Conservation (phyloP, 2,329 filamentous ascomycete species). For the Malbranchea cinnamomea region DNA sequence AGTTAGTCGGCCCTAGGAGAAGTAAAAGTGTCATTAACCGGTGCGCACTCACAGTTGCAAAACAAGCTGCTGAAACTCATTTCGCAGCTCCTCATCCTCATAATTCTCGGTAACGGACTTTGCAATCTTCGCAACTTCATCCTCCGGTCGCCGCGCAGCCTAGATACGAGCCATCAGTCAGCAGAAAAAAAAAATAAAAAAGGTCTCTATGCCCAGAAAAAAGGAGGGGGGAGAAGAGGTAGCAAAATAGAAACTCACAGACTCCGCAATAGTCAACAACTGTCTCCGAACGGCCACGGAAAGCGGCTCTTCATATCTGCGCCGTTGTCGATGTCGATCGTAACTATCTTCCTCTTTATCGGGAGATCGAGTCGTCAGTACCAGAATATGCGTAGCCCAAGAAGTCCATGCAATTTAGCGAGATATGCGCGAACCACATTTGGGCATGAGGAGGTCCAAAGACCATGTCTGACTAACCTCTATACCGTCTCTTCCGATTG, state of each 20-base stretch:
- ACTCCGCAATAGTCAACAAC: constrained; percentile 67
- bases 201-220: constrained; percentile 1
- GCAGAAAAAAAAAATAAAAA: constrained; percentile 1
- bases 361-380: not conserved
- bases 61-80: constrained; percentile 56
- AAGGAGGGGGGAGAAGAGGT: constrained; percentile 2
- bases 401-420: too few relatives aligned
- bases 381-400: too few relatives aligned
- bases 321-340: constrained; percentile 54
- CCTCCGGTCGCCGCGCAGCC: constrained; percentile 60
- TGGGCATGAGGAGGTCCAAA: too few relatives aligned
- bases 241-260: constrained; percentile 23
- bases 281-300: constrained; percentile 61
- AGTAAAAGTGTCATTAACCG: too few relatives aligned
- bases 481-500: constrained; percentile 61
- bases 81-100: constrained; percentile 66
- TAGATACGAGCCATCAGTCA: constrained; percentile 11
- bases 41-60: constrained; percentile 49
- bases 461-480: constrained; percentile 46
- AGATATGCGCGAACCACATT: too few relatives aligned
- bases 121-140: constrained; percentile 61
- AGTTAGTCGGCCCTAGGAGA: too few relatives aligned
- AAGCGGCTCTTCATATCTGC: constrained; percentile 58
- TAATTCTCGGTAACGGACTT: constrained; percentile 67
- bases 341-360: constrained; percentile 58